phyloP scores from a whole-genome alignment of 139 green algal species.

The Medakamo hakoo region DNA sequence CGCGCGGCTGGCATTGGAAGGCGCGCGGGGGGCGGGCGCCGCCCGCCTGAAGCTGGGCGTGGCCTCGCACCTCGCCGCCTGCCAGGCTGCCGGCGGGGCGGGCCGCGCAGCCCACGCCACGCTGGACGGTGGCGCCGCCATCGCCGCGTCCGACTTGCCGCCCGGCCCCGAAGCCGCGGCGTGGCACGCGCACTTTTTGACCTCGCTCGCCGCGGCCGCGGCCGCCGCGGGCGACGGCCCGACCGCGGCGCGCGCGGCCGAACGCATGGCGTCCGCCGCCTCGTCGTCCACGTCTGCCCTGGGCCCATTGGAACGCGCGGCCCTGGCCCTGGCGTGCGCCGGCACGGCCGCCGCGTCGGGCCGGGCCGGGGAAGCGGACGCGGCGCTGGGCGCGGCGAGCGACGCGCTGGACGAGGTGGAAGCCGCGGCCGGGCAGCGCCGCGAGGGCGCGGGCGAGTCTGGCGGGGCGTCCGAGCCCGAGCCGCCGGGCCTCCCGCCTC shows the following conservation, averaged over 20 bases:
- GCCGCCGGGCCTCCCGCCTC: neutral
- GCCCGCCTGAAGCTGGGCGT: neutral
- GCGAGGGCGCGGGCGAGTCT: neutral
- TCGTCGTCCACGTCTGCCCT: neutral
- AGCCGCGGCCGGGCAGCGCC: too few species aligned
- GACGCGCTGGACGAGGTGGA: neutral
- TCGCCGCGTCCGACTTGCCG: neutral
- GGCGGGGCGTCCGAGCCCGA: neutral
- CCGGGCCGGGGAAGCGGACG: too few species aligned
- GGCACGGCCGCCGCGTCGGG: neutral
- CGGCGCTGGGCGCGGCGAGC: too few species aligned
- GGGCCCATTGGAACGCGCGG: too few species aligned
- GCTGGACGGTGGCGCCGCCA: neutral
- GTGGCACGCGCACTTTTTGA: neutral
- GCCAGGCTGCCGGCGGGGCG: neutral
- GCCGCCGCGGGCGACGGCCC: neutral
- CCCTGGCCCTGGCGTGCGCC: neutral
- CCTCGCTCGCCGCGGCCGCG: too few species aligned
- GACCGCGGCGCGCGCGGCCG: too few species aligned
- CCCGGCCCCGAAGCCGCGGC: neutral
- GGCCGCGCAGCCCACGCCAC: neutral
- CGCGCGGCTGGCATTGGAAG: neutral
- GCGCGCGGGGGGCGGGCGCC: too few species aligned
- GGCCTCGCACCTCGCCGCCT: neutral
- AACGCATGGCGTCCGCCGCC: neutral